A percentile compares a stretch with the other conserved stretches of the same genome.
These are phyloP conservation scores for Colletotrichum eleusines DNA, from an alignment of 2,329 filamentous ascomycete species.

Conservation along the genomic window DNA sequence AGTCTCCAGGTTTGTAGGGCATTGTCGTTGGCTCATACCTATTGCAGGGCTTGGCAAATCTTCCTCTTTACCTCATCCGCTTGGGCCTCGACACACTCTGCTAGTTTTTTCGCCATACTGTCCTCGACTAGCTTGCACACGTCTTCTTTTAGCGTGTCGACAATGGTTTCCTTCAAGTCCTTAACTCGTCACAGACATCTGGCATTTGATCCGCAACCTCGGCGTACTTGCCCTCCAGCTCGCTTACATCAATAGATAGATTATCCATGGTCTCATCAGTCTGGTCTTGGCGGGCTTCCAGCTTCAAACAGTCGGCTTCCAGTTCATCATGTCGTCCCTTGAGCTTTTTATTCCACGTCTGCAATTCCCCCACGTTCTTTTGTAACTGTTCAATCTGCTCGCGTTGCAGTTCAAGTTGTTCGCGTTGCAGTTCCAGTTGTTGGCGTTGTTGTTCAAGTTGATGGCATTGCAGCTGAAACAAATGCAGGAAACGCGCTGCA, in stretches of 20 bases:
- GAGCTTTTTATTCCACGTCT: background rate
- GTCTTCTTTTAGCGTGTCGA: background rate
- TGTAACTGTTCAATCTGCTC: background rate
- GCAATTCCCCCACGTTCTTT: background rate
- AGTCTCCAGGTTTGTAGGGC: too few relatives aligned
- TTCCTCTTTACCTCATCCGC: background rate
- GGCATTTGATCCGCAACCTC: background rate
- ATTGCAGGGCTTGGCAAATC: background rate
- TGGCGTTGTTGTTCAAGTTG: too few relatives aligned
- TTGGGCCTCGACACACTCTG: background rate
- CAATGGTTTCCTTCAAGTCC: background rate
- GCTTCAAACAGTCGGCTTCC: background rate
- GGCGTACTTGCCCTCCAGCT: background rate
- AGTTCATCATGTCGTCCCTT: background rate
- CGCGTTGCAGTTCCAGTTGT: background rate
- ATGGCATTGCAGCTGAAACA: too few relatives aligned
- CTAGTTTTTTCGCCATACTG: background rate
- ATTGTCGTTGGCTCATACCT: background rate
- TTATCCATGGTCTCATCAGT: background rate
- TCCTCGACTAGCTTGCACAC: too few relatives aligned
- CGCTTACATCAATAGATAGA: background rate
- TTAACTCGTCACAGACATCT: background rate
- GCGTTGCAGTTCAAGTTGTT: background rate
- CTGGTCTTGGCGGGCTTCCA: background rate
- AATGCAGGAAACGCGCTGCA: rapidly evolving